Evolutionary conservation across 805 yeast genomes (phyloP).

Genomic region (Ascoidea asiatica): DNA sequence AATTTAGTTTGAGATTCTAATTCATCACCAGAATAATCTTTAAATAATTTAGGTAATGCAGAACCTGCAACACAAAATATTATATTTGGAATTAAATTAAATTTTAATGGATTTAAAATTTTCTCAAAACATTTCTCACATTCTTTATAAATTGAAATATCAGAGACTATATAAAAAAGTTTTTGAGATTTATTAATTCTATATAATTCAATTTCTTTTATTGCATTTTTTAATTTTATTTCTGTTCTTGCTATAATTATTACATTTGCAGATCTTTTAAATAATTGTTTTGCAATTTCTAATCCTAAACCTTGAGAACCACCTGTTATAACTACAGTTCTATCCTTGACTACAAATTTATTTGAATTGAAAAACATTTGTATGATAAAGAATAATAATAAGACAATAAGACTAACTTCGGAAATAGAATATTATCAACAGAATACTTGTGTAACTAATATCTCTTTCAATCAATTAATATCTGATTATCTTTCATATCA

Average conservation of each 20-base stretch:
- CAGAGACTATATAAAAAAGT: constrained; percentile 41
- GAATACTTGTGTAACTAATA: too few species aligned
- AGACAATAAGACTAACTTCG: too few species aligned
- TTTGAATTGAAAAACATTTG: constrained; percentile 1
- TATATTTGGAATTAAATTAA: constrained; percentile 42
- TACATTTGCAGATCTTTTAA: constrained; percentile 44
- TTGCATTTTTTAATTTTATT: constrained; percentile 37
- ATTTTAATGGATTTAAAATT: constrained; percentile 9
- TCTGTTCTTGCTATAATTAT: constrained; percentile 69
- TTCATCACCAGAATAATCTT: constrained; percentile 47
- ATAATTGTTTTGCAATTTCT: constrained; percentile 51
- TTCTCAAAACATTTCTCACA: constrained; percentile 32
- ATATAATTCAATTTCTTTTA: constrained; percentile 24
- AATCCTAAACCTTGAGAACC: constrained; percentile 92
- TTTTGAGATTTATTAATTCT: constrained; percentile 13
- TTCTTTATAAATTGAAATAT: constrained; percentile 41
- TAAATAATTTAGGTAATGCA: constrained; percentile 65
- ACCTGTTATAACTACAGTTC: constrained; percentile 69
- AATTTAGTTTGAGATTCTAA: constrained; percentile 46
- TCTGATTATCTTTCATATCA: too few species aligned
- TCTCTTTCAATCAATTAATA: too few species aligned
- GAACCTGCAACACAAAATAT: constrained; percentile 84
- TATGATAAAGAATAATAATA: too few species aligned
- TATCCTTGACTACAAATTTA: constrained; percentile 25
- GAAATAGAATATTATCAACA: too few species aligned